A percentile compares a stretch with the other conserved stretches of the same genome.
Conservation (phyloP, 495 filamentous ascomycete species). For the Lineolata rhizophorae region DNA sequence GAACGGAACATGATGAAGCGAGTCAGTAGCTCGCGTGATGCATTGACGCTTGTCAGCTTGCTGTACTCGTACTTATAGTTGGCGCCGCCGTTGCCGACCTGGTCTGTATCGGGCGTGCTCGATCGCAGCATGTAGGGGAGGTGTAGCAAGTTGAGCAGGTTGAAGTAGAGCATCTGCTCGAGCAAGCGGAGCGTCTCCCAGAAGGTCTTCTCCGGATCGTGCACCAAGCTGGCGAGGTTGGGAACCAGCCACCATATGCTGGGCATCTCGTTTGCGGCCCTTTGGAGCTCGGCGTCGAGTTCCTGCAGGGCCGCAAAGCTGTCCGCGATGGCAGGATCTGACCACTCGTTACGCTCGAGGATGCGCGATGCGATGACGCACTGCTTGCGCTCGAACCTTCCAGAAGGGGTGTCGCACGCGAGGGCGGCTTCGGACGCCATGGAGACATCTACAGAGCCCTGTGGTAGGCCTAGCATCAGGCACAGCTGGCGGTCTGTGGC, state of each 20-base stretch:
- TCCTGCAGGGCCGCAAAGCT: constrained; percentile 11
- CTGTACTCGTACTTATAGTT: constrained; percentile 8
- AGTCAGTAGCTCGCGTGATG: constrained; percentile 11
- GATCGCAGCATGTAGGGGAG: constrained; percentile 5
- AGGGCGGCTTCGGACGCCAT: constrained; percentile 6
- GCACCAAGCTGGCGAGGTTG: constrained; percentile 2
- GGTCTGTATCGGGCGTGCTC: constrained; percentile 1
- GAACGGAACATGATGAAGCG: constrained; percentile 12
- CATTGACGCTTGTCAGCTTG: constrained; percentile 12
- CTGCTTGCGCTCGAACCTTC: constrained; percentile 16
- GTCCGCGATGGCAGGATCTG: not conserved
- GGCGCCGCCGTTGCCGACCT: too few species aligned
- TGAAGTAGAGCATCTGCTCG: constrained; percentile 6
- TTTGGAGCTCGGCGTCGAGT: constrained; percentile 16
- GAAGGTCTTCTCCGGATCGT: constrained; percentile 4
- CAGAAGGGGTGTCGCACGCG: constrained; percentile 8
- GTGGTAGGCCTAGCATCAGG: constrained; percentile 7
- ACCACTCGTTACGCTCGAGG: constrained; percentile 17
- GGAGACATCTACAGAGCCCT: constrained; percentile 6
- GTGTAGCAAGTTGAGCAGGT: constrained; percentile 4
- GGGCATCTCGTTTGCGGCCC: constrained; percentile 15
- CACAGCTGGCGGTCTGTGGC: constrained; percentile 5
- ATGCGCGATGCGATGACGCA: constrained; percentile 12
- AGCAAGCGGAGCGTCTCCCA: constrained; percentile 6
- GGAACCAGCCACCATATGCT: constrained; percentile 18